Base-by-base conservation (phyloP, 352 stramenopile species). In the Pythium pyrilobum region DNA sequence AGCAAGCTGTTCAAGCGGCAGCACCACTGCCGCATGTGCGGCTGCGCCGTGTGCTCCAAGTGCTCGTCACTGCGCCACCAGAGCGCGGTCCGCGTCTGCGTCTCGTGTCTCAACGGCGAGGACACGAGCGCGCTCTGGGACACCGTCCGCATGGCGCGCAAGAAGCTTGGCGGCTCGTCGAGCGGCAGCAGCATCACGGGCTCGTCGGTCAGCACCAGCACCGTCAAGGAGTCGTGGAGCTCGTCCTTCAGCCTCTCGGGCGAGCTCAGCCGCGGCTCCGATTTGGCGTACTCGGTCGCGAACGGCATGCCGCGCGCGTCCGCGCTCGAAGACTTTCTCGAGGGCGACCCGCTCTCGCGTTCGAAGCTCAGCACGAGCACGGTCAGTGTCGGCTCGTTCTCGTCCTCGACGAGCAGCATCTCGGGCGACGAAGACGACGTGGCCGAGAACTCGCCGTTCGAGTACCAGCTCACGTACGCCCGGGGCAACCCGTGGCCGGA, bases 401-500 rank as follows among this genome's bases (percentile, higher is more conserved):
- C 59, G 21, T 56, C 53, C n/a, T 47, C 59, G 4, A 61, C 36
- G 2, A 60, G 42, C 58, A 56, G 32, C 13, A 39, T 55, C 33
- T 47, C 42, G 20, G 62, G 69, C 20, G 80, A 87, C 42, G 77
- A 85, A 42, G 77, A 76, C 33, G 81, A 85, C 48, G 60, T 89
- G 32, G 62, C 59, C 32, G 56, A 69, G 4, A 89, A 85, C 65
- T 73, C 79, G 23, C 38, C 49, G 15, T 89, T 74, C 59, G 45
- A 69, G 24, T 94, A 94, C 63, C 64, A 74, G 52, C 71, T 94
- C 33, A 71, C 69, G 43, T 94, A 85, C 58, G 52, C 59, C 13
- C 90, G 87, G 56, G 80, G 81, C 38, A 87, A 87, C 57, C 52
- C 73, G 24, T 94, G 83, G 83, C 81, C 81, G 0, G 81, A 94